Base-by-base conservation (phyloP, 805 yeast species). In the Candida koratica region DNA sequence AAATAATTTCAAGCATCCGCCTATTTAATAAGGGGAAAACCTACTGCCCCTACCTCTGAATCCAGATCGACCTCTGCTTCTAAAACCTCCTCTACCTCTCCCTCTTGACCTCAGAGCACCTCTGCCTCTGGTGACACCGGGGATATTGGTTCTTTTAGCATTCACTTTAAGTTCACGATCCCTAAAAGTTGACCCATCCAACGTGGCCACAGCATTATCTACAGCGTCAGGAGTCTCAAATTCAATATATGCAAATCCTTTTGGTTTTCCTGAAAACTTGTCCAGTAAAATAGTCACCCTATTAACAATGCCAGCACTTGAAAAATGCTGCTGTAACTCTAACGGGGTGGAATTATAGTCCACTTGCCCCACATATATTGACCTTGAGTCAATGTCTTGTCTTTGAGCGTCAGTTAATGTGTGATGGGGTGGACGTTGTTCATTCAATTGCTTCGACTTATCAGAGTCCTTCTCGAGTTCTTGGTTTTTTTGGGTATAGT, bases 191-290 rank as follows among this genome's bases (percentile, higher is more conserved):
- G 81, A 64, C 19, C 82, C 90, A 49, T 84, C 78, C 43, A 81
- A 63, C 11, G 69, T 64, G 6, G 57, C 61, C 27, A 85, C 66
- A 1, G 95, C 94, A 42, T 72, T 68, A 13, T 73, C 64, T 5
- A 84, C 88, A 9, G 72, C 67, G n/a, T 70, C 68, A 9, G 76
- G 72, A 50, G 75, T 83, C n/a, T 79, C 73, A 52, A 85, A 87
- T 56, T 87, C 96, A 43, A 87, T 71, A 56, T 85, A 87, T 2
- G 95, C 95, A 61, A 72, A 85, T 1, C 96, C 96, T 58, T 82
- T 82, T 28, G 96, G 93, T 44, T 75, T 81, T 5, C 95, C 94
- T 0, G 93, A 79, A 48, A 64, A 59, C 56, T 79, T 81, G 60
- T 86, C 84, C 38, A 75, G 67, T 56, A 82, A 61, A 31, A 87